A percentile compares a stretch with the other conserved stretches of the same genome.
Evolutionary conservation across 495 filamentous ascomycete species (phyloP).

Genomic region (Bryoglossum gracile): DNA sequence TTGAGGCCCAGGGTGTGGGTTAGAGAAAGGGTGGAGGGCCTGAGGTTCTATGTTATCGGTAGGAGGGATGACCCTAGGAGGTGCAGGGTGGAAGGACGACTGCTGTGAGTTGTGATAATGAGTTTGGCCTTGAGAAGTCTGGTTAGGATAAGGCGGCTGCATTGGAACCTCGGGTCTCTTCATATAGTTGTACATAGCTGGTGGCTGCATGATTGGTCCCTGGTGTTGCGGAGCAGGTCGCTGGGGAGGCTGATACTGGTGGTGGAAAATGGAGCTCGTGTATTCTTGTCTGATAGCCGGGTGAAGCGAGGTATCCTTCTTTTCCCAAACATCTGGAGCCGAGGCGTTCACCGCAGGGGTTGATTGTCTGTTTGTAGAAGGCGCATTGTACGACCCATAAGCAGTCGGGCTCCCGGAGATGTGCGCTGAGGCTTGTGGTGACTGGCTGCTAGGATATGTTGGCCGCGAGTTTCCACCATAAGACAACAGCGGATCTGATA

Average conservation of each 20-base stretch:
- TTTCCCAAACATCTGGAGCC: conserved; percentile 17
- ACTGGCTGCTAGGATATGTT: conserved; percentile 1
- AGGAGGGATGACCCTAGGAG: background rate
- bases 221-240: conserved; percentile 6
- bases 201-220: conserved; percentile 6
- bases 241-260: conserved; percentile 20
- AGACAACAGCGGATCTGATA: conserved; percentile 15
- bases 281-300: conserved; percentile 41
- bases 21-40: background rate
- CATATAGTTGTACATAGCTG: conserved; percentile 7
- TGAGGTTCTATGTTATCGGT: background rate
- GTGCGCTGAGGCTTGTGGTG: conserved; percentile 5
- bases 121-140: background rate
- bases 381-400: conserved; percentile 1
- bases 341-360: background rate
- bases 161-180: no score
- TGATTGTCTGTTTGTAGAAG: background rate
- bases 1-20: background rate
- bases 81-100: background rate
- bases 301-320: conserved; percentile 30
- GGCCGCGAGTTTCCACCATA: conserved; percentile 1
- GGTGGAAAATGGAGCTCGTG: conserved; percentile 28
- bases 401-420: background rate
- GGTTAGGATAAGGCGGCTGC: conserved; percentile 1
- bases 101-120: background rate